Conservation (phyloP, 129 eudicot genomes). For the Helianthus annuus region HanXRQr2.0-SUNRISE NC_035440.2:85649671-85650170, state of each 20-base stretch:
- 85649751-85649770: neutral
- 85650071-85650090: no score
- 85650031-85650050: no score
- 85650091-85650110: no score
- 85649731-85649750: neutral
- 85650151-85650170: no score
- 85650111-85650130: no score
- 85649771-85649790: neutral
- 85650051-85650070: no score
- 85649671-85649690: no score
- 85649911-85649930: no score
- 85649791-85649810: no score
- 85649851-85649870: neutral
- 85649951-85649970: neutral
- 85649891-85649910: neutral
- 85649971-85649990: neutral
- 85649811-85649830: no score
- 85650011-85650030: no score
- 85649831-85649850: neutral
- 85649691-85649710: neutral
- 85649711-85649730: neutral
- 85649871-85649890: neutral
- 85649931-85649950: neutral
- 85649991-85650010: neutral
- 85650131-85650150: no score